These are phyloP conservation scores for Viridothelium virens DNA, from an alignment of 495 filamentous ascomycete species.

Conservation along the genomic window DNA sequence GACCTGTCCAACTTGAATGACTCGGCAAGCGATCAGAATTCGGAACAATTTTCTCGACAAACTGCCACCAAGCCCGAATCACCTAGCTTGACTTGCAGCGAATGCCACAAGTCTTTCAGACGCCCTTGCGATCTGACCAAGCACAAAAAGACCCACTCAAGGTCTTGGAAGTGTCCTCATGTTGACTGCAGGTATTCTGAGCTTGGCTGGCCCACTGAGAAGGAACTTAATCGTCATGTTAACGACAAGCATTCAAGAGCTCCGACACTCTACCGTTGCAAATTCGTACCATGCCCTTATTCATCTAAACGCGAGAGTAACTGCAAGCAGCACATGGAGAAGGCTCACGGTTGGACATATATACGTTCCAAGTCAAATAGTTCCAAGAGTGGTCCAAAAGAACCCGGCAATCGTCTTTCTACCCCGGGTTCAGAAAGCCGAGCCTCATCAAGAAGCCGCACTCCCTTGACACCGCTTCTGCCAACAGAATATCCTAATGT, in stretches of 20 bases:
- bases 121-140: conserved; percentile 88
- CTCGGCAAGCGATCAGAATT: too few relatives aligned
- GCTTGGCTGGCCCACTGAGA: conserved; percentile 92
- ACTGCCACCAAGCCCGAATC: neutral
- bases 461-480: neutral
- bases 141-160: conserved; percentile 93
- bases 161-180: conserved; percentile 86
- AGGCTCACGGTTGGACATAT: conserved; percentile 84
- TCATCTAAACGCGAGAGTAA: conserved; percentile 94
- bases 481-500: neutral
- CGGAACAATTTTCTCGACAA: neutral
- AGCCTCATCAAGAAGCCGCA: conserved; percentile 3
- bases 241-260: conserved; percentile 85
- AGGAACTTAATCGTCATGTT: conserved; percentile 88
- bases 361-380: conserved; percentile 85
- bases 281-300: conserved; percentile 81
- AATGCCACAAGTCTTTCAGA: conserved; percentile 84
- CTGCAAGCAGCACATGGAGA: conserved; percentile 99
- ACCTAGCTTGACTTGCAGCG: neutral
- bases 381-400: neutral
- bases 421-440: conserved; percentile 6
- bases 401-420: neutral
- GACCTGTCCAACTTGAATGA: neutral
- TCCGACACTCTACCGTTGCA: conserved; percentile 70
- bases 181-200: conserved; percentile 75